Conservation (phyloP, 176 grass and related monocot species). For the Bothriochloa decipiens region DNA sequence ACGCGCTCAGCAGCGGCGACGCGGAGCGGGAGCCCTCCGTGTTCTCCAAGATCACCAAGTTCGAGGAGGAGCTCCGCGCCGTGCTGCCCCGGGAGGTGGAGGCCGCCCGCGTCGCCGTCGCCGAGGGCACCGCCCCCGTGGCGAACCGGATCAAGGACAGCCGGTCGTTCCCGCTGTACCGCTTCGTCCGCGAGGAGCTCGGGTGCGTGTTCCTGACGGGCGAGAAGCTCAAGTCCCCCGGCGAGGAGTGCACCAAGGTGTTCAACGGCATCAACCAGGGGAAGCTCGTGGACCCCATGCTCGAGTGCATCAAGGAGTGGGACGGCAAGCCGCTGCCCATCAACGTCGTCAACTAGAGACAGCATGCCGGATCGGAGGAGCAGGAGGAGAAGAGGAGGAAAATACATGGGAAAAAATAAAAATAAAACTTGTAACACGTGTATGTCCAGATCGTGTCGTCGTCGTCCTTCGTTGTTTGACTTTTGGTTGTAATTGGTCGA, state of each 20-base stretch:
- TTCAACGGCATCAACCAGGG: constrained; percentile 75
- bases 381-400: neutral
- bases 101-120: constrained; percentile 60
- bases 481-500: constrained; percentile 42
- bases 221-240: constrained; percentile 81
- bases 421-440: constrained; percentile 28
- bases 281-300: constrained; percentile 78
- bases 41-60: constrained; percentile 76
- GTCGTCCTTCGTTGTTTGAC: constrained; percentile 30
- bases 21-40: constrained; percentile 64
- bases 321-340: constrained; percentile 85
- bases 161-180: constrained; percentile 77
- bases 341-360: constrained; percentile 36
- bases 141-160: constrained; percentile 65
- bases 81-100: constrained; percentile 73
- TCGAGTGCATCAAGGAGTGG: constrained; percentile 88
- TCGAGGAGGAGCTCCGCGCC: constrained; percentile 66
- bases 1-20: constrained; percentile 60
- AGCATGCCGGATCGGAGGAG: neutral
- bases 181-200: constrained; percentile 77
- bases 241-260: constrained; percentile 83
- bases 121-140: constrained; percentile 52
- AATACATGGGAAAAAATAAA: neutral
- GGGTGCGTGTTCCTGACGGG: constrained; percentile 75
- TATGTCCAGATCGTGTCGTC: constrained; percentile 31